These are phyloP conservation scores for Ogataea henricii DNA, from an alignment of 805 yeast species.

Conservation along the genomic window DNA sequence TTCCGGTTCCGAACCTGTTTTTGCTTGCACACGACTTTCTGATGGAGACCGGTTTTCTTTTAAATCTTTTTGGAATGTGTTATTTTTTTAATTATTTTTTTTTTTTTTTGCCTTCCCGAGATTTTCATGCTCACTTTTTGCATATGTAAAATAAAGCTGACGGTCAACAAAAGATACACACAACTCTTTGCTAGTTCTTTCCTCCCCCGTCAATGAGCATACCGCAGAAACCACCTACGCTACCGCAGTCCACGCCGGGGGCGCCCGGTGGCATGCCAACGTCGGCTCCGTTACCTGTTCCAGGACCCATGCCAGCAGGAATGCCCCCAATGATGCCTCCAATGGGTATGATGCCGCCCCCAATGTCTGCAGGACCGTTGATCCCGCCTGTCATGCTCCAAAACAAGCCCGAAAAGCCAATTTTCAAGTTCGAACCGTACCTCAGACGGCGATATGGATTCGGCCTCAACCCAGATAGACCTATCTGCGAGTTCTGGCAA, in stretches of 20 bases:
- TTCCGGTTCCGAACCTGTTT: not conserved
- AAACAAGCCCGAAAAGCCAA: constrained; percentile 12
- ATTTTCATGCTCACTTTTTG: not conserved
- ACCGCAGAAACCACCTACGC: constrained; percentile 23
- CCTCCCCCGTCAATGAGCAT: constrained; percentile 17
- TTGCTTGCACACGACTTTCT: not conserved
- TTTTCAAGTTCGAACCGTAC: constrained; percentile 75
- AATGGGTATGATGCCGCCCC: constrained; percentile 15
- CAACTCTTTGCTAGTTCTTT: no score
- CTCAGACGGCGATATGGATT: constrained; percentile 77
- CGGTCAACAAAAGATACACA: no score
- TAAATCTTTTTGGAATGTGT: not conserved
- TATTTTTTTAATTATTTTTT: not conserved
- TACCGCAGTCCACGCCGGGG: constrained; percentile 8
- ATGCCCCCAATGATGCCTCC: constrained; percentile 16
- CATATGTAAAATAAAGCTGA: not conserved
- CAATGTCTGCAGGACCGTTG: constrained; percentile 10
- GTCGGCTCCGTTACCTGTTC: not conserved
- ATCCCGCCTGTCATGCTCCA: constrained; percentile 11
- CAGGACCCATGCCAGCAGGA: constrained; percentile 1
- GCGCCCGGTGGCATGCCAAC: not conserved
- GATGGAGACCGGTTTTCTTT: not conserved
- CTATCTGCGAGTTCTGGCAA: constrained; percentile 73
- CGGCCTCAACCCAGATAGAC: constrained; percentile 86
- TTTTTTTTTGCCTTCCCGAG: not conserved